Conservation (phyloP, 2,329 filamentous ascomycete species). For the Cadophora gregata region DNA sequence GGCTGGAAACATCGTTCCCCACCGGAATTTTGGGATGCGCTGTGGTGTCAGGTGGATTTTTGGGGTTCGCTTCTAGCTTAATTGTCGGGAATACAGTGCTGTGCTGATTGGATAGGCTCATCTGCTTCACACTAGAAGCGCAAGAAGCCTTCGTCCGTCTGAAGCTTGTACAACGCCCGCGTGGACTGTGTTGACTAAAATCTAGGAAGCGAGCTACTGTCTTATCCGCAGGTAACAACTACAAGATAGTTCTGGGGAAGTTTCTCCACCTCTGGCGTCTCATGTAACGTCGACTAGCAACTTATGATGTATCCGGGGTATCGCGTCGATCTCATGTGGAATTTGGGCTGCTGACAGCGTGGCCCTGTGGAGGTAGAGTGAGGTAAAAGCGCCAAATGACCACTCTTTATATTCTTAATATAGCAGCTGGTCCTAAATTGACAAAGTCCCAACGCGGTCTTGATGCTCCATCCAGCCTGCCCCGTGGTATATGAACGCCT, state of each 20-base stretch:
- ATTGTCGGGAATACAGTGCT: neutral
- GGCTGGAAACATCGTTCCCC: neutral
- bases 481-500: conserved; percentile 11
- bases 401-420: neutral
- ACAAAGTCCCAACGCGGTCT: neutral
- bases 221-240: neutral
- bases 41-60: neutral
- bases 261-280: conserved; percentile 4
- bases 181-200: neutral
- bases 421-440: neutral
- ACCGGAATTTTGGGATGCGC: conserved; percentile 2
- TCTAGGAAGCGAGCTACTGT: neutral
- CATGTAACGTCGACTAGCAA: neutral
- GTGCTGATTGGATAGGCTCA: neutral
- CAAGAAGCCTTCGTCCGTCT: conserved; percentile 8
- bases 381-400: neutral
- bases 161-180: neutral
- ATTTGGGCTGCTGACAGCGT: neutral
- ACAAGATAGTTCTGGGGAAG: conserved; percentile 2
- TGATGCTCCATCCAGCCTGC: neutral
- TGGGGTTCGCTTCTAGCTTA: neutral
- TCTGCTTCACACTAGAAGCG: neutral
- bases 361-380: neutral
- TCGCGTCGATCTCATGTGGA: neutral
- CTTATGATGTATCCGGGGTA: neutral